Conservation (phyloP, 768 basidiomycete species). For the Amanita thiersii region DNA sequence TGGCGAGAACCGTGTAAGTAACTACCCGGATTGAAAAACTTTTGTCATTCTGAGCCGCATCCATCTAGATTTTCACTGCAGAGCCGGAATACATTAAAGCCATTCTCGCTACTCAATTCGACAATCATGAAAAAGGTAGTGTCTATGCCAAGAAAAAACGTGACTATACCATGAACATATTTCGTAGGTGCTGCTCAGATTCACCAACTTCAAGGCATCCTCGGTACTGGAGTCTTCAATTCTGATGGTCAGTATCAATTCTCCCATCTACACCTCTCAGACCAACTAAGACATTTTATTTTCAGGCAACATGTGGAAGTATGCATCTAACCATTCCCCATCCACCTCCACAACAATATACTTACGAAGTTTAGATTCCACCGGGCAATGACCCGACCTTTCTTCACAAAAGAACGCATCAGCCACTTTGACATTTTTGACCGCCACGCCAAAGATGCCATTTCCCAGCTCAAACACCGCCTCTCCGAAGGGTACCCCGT, state of each 20-base stretch:
- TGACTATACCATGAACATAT: neutral
- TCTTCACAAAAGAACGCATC: constrained; percentile 56
- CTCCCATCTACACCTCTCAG: neutral
- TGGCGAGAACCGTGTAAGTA: constrained; percentile 23
- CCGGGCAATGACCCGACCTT: constrained; percentile 60
- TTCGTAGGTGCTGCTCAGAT: constrained; percentile 17
- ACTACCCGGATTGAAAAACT: neutral
- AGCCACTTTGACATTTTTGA: constrained; percentile 59
- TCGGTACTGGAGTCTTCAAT: constrained; percentile 55
- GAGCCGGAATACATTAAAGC: constrained; percentile 45
- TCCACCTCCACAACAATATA: neutral
- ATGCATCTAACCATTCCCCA: constrained; percentile 11
- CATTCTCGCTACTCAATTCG: constrained; percentile 42
- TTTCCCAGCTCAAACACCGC: constrained; percentile 35
- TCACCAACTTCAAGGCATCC: constrained; percentile 23
- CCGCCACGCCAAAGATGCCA: constrained; percentile 39
- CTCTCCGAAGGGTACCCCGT: constrained; percentile 39
- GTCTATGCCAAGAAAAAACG: neutral
- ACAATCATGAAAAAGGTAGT: constrained; percentile 36
- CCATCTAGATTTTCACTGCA: constrained; percentile 26
- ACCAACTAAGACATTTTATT: neutral
- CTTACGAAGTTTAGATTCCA: constrained; percentile 37
- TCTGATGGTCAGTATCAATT: constrained; percentile 35
- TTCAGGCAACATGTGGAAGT: constrained; percentile 69
- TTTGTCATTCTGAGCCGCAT: neutral